Evolutionary conservation across 202 grass and related monocot species (phyloP), one percentile per base, ranked within the genome.

Genomic region (Bolboschoenoplectus hybrid): DNA sequence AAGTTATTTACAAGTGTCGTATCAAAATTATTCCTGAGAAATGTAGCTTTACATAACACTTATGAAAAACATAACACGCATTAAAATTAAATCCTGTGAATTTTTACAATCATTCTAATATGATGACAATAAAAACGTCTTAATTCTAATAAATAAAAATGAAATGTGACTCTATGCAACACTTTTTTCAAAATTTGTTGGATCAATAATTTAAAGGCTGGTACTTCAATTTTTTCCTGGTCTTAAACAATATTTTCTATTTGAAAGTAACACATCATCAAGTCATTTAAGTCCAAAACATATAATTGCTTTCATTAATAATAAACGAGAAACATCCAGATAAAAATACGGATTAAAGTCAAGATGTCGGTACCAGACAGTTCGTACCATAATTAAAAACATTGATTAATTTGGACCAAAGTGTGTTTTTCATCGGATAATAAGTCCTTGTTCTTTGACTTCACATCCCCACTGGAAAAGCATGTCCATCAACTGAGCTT

Each of bases 321-420:
- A 50, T 14, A 56, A 77, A 56, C 73, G 56, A 1, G 39, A 77
- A 55, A 50, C 5, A 4, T 39, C 50, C 49, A 38, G 73, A 77
- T 50, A 78, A 46, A 71, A 46, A 78, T 32, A 51, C 45, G 4
- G 0, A 16, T 11, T 50, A 56, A 74, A 77, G 9, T 77, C 49
- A 77, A 56, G 12, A 36, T 55, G 50, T 77, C 20, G 55, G 26
- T 77, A 52, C 49, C 73, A 36, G 56, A 56, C 50, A 77, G 47
- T 77, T 36, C 20, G 51, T 14, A 76, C 10, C 26, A 36, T 35
- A 36, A 76, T 34, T 51, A 38, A 4, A 26, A 55, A 76, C 20
- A 76, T 17, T 75, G 38, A 70, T 43, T 68, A 68, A 65, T 63
- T 63, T 34, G 45, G 45, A 75, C 20, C n/a, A 45, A 72, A 65